Conservation (phyloP, 257 asterid species). For the Lantana camara region DNA sequence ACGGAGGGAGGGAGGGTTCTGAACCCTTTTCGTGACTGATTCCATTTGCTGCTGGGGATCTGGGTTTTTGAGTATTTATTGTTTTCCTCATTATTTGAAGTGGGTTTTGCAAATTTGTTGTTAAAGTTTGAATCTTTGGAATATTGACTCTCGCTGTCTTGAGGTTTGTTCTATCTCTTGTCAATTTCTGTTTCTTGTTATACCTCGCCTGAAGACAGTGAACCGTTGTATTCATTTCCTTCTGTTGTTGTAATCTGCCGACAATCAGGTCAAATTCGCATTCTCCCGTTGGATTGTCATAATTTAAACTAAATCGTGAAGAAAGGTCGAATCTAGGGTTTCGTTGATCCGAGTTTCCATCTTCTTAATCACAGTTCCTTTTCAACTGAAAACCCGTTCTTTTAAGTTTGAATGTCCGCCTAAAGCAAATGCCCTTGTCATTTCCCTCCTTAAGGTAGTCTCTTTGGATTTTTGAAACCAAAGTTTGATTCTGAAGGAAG, state of each 20-base stretch:
- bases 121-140: slow-evolving; percentile 41
- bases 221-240: slow-evolving; percentile 13
- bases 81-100: background rate
- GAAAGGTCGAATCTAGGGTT: slow-evolving; percentile 50
- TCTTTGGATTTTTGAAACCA: slow-evolving; percentile 61
- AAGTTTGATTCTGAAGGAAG: slow-evolving; percentile 67
- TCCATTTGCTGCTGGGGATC: slow-evolving; percentile 46
- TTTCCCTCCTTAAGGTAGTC: slow-evolving; percentile 58
- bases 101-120: slow-evolving; percentile 17
- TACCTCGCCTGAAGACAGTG: slow-evolving; percentile 4
- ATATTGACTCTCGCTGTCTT: slow-evolving; percentile 32
- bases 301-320: slow-evolving; percentile 25
- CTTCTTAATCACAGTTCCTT: slow-evolving; percentile 26
- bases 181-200: slow-evolving; percentile 3
- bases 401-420: slow-evolving; percentile 48
- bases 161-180: background rate
- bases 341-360: slow-evolving; percentile 46
- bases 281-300: slow-evolving; percentile 1
- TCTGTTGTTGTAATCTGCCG: no score
- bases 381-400: slow-evolving; percentile 32
- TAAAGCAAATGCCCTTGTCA: no score
- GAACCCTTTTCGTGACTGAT: slow-evolving; percentile 8
- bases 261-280: slow-evolving; percentile 6
- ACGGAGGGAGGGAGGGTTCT: slow-evolving; percentile 32
- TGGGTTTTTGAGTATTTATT: slow-evolving; percentile 36